These are phyloP conservation scores for Tetrapisispora phaffii DNA, from an alignment of 805 yeast species.

Conservation along the genomic window DNA sequence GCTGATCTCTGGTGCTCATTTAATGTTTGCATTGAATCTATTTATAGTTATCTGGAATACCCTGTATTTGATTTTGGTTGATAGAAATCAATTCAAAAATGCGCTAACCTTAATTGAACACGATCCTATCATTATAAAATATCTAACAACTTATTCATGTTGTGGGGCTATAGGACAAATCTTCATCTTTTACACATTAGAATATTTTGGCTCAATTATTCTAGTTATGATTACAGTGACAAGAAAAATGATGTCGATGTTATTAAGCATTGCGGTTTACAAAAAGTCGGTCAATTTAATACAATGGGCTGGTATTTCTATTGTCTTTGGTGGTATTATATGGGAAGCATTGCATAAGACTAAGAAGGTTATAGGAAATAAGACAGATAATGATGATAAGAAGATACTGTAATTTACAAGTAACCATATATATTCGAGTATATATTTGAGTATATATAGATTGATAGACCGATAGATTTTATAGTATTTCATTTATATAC, in stretches of 20 bases:
- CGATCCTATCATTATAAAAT: constrained; percentile 43
- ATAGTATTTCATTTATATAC: no score
- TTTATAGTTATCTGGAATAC: constrained; percentile 39
- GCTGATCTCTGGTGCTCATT: constrained; percentile 67
- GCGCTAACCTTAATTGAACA: constrained; percentile 32
- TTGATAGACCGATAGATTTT: no score
- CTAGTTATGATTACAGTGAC: constrained; percentile 92
- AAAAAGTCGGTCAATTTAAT: constrained; percentile 55
- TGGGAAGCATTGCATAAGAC: constrained; percentile 57
- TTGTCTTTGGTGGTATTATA: constrained; percentile 81
- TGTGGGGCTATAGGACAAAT: constrained; percentile 91
- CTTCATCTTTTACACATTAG: constrained; percentile 80
- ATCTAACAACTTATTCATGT: constrained; percentile 55
- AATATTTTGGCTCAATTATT: constrained; percentile 73
- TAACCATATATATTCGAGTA: no score
- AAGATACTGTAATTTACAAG: not conserved
- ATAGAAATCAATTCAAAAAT: constrained; percentile 18
- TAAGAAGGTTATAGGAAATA: not conserved
- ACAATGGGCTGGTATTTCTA: constrained; percentile 72
- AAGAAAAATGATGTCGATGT: constrained; percentile 92
- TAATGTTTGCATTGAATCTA: constrained; percentile 66
- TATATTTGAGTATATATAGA: no score
- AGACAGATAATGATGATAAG: not conserved
- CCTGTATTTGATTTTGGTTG: constrained; percentile 33
- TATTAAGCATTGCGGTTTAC: constrained; percentile 74